Conservation (phyloP, 768 basidiomycete genomes). For the Pholiota microspora region DNA sequence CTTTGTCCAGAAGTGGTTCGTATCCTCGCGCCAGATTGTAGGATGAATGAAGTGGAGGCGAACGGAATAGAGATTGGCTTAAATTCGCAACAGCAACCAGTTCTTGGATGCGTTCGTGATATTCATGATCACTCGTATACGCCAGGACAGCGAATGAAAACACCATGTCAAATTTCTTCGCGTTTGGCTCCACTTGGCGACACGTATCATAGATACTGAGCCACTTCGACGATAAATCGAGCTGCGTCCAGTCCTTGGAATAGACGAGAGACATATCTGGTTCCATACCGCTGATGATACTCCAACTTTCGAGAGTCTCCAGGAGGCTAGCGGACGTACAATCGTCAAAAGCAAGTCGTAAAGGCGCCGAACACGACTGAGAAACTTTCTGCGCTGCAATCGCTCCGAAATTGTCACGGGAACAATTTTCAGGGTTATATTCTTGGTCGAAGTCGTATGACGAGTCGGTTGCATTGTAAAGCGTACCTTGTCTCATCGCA, state of each 20-base stretch:
- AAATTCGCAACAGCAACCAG: slow-evolving; percentile 32
- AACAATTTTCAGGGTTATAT: slow-evolving; percentile 11
- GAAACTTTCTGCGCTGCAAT: slow-evolving; percentile 12
- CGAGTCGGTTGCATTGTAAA: slow-evolving; percentile 5
- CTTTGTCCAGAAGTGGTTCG: slow-evolving; percentile 6
- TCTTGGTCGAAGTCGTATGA: slow-evolving; percentile 1
- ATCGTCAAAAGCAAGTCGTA: background rate
- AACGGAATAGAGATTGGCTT: slow-evolving; percentile 9
- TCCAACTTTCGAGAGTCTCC: slow-evolving; percentile 9
- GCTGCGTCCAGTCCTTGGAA: slow-evolving; percentile 11
- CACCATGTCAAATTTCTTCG: slow-evolving; percentile 11
- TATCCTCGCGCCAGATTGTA: slow-evolving; percentile 22
- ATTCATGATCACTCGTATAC: slow-evolving; percentile 6
- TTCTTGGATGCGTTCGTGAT: slow-evolving; percentile 20
- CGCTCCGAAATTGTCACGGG: slow-evolving; percentile 7
- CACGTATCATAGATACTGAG: slow-evolving; percentile 14
- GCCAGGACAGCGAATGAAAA: slow-evolving; percentile 17
- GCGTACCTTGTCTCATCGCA: slow-evolving; percentile 7
- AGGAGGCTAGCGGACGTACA: slow-evolving; percentile 8
- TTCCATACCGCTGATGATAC: background rate
- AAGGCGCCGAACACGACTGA: slow-evolving; percentile 9
- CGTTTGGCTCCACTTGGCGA: slow-evolving; percentile 1
- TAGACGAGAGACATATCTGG: slow-evolving; percentile 2
- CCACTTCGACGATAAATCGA: slow-evolving; percentile 9
- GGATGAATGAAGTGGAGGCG: slow-evolving; percentile 14